These are phyloP conservation scores for Euphorbia lathyris DNA, from an alignment of 345 rosid genomes.

Conservation along the genomic window DNA sequence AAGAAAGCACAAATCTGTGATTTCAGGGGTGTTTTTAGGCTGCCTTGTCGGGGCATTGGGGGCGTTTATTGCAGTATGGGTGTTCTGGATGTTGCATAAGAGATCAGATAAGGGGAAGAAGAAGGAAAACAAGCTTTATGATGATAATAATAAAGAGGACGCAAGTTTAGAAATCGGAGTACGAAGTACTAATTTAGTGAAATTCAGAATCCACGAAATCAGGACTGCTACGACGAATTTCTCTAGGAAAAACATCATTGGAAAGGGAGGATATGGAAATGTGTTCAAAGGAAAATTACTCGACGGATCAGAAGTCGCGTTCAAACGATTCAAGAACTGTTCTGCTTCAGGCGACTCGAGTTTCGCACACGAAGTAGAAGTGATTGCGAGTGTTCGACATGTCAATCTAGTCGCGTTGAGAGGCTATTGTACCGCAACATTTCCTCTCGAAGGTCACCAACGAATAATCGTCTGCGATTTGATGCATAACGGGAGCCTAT, in stretches of 20 bases:
- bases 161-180: conserved; percentile 22
- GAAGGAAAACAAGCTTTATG: neutral
- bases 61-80: conserved; percentile 16
- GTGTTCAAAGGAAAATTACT: conserved; percentile 35
- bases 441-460: conserved; percentile 33
- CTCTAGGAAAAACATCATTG: conserved; percentile 31
- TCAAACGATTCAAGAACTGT: conserved; percentile 44
- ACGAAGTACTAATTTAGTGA: conserved; percentile 17
- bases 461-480: conserved; percentile 40
- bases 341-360: conserved; percentile 30
- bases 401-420: conserved; percentile 41
- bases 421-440: conserved; percentile 39
- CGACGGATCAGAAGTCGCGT: conserved; percentile 38
- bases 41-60: conserved; percentile 27
- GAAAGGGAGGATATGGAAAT: conserved; percentile 37
- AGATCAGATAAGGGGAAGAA: neutral
- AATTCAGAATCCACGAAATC: conserved; percentile 29
- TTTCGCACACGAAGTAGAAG: conserved; percentile 42
- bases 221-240: conserved; percentile 34
- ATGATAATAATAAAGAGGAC: neutral
- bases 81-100: conserved; percentile 14
- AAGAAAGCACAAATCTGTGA: conserved; percentile 1
- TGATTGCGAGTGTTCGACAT: conserved; percentile 44
- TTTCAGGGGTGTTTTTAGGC: conserved; percentile 28
- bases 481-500: conserved; percentile 38